Percentiles rank a stretch among this genome's conserved stretches.
These are phyloP conservation scores for Cryptosporidium tyzzeri DNA, from an alignment of 169 alveolate genomes.

Conservation along the genomic window DNA sequence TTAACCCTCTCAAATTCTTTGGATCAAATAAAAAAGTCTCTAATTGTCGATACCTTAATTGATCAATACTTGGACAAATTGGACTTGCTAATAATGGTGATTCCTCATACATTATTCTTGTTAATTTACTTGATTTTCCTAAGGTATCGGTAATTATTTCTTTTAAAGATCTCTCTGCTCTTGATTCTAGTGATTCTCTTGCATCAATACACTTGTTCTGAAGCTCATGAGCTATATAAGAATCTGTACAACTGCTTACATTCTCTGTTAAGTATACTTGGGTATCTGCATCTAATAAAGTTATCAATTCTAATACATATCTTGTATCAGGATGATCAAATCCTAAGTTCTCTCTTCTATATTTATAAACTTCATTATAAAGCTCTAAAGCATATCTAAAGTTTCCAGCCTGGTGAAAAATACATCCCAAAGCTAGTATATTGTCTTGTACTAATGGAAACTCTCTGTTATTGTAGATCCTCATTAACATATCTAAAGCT, in stretches of 20 bases:
- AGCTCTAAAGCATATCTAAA: conserved; percentile 84
- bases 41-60: conserved; percentile 49
- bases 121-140: conserved; percentile 18
- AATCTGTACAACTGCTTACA: conserved; percentile 42
- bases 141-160: conserved; percentile 25
- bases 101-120: conserved; percentile 66
- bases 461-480: conserved; percentile 83
- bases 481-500: conserved; percentile 89
- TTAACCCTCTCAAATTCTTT: conserved; percentile 26
- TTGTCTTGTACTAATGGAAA: conserved; percentile 85
- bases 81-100: conserved; percentile 71
- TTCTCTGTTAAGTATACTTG: conserved; percentile 67
- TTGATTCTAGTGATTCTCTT: conserved; percentile 18
- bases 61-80: conserved; percentile 67
- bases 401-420: conserved; percentile 85
- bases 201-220: conserved; percentile 28
- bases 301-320: conserved; percentile 47
- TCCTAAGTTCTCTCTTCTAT: conserved; percentile 83
- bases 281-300: conserved; percentile 67
- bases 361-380: conserved; percentile 85
- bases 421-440: conserved; percentile 86
- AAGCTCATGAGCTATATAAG: conserved; percentile 19
- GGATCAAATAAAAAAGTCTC: conserved; percentile 57
- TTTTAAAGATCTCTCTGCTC: conserved; percentile 40
- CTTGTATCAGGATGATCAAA: conserved; percentile 83